phyloP scores from a whole-genome alignment of 2,329 filamentous ascomycete genomes.

The Hypomyces rosellus region DNA sequence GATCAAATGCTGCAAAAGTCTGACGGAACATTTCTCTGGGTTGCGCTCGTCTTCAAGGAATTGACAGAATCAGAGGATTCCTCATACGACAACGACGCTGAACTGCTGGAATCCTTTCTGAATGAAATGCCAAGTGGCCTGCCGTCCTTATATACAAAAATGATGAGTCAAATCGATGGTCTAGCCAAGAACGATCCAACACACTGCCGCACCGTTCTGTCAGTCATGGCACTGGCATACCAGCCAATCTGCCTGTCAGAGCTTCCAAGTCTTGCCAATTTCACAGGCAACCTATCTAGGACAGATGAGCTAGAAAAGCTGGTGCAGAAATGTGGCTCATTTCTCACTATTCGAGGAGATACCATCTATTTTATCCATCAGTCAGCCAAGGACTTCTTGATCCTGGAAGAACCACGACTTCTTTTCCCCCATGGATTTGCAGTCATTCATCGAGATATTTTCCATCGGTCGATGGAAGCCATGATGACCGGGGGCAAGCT shows the following conservation, averaged over 20 bases:
- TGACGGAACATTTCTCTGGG: constrained; percentile 26
- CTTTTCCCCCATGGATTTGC: constrained; percentile 23
- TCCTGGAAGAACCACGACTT: constrained; percentile 19
- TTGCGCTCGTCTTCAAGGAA: constrained; percentile 15
- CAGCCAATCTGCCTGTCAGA: constrained; percentile 31
- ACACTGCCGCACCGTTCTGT: constrained; percentile 28
- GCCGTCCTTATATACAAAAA: constrained; percentile 28
- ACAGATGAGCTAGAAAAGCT: constrained; percentile 17
- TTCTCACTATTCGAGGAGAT: constrained; percentile 27
- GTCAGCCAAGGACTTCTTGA: constrained; percentile 38
- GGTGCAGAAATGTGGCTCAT: constrained; percentile 31
- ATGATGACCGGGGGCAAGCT: constrained; percentile 21
- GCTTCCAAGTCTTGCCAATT: constrained; percentile 18
- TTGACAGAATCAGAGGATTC: constrained; percentile 11
- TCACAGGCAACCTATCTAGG: constrained; percentile 31
- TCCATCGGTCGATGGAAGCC: constrained; percentile 26
- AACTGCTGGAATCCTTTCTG: not conserved
- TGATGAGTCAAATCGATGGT: constrained; percentile 27
- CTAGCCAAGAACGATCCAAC: constrained; percentile 18
- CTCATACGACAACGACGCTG: not conserved
- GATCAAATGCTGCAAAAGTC: constrained; percentile 24
- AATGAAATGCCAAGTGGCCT: not conserved
- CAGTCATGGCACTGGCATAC: constrained; percentile 21
- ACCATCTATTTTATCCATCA: constrained; percentile 34
- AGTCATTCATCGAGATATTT: constrained; percentile 25